Evolutionary conservation across 2,329 filamentous ascomycete species (phyloP).

Genomic region (Monilinia vaccinii-corymbosi): DNA sequence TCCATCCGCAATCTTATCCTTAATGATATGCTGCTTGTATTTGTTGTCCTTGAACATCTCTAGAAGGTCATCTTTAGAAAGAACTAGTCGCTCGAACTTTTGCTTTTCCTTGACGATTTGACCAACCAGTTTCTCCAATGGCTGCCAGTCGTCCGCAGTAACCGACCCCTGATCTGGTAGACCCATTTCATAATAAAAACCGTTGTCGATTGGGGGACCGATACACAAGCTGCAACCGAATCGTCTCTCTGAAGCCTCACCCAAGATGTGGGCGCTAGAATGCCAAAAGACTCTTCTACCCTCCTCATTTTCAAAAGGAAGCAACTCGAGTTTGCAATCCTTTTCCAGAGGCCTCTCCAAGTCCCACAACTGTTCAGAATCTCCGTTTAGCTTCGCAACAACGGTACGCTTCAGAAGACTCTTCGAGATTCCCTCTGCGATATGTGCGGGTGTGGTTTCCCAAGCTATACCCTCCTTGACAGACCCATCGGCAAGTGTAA

Average conservation of each 20-base stretch:
- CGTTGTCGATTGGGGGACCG: slow-evolving; percentile 82
- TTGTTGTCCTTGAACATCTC: slow-evolving; percentile 98
- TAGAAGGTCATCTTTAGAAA: slow-evolving; percentile 83
- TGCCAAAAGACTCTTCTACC: slow-evolving; percentile 98
- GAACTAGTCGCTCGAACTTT: slow-evolving; percentile 78
- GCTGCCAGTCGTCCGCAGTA: slow-evolving; percentile 70
- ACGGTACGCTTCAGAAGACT: slow-evolving; percentile 79
- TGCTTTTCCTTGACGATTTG: slow-evolving; percentile 96
- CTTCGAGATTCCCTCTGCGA: slow-evolving; percentile 74
- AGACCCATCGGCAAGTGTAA: slow-evolving; percentile 65
- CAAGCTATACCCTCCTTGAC: slow-evolving; percentile 69
- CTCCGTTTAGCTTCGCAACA: slow-evolving; percentile 73
- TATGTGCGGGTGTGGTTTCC: slow-evolving; percentile 79
- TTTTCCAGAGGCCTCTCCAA: slow-evolving; percentile 81
- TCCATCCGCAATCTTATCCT: slow-evolving; percentile 80
- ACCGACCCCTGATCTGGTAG: slow-evolving; percentile 63
- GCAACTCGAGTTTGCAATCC: slow-evolving; percentile 74
- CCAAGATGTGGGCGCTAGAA: slow-evolving; percentile 89
- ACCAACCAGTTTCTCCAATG: slow-evolving; percentile 69
- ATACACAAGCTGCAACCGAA: slow-evolving; percentile 91
- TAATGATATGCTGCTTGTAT: slow-evolving; percentile 97
- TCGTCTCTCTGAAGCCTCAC: slow-evolving; percentile 82
- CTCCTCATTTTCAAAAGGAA: slow-evolving; percentile 64
- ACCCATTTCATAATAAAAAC: slow-evolving; percentile 98
- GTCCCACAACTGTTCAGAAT: slow-evolving; percentile 72